Percentiles rank a stretch among this genome's conserved stretches.
Conservation (phyloP, 768 basidiomycete species). For the Rhodotorula graminis region DNA sequence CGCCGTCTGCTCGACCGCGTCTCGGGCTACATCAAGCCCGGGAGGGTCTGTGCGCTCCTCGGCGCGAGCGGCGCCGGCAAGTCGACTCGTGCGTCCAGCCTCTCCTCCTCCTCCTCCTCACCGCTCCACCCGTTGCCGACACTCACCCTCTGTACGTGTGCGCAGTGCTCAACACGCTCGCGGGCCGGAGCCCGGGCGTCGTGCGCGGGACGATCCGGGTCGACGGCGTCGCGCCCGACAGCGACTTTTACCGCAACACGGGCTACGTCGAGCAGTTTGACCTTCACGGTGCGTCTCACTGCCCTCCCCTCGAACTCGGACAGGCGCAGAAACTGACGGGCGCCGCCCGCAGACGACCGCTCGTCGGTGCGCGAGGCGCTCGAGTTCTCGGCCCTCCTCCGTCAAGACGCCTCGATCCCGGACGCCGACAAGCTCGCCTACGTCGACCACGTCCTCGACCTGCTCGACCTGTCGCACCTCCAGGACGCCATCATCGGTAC, state of each 20-base stretch:
- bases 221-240: conserved; percentile 47
- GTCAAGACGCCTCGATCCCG: conserved; percentile 48
- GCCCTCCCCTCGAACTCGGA: conserved; percentile 34
- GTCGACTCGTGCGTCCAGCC: conserved; percentile 38
- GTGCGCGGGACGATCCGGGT: conserved; percentile 51
- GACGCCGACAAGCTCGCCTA: conserved; percentile 49
- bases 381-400: conserved; percentile 49
- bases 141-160: not conserved
- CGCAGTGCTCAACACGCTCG: conserved; percentile 43
- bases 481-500: conserved; percentile 53
- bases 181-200: conserved; percentile 49
- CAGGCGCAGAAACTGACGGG: not conserved
- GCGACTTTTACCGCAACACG: conserved; percentile 50
- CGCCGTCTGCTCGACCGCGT: conserved; percentile 40
- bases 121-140: no score
- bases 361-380: conserved; percentile 52
- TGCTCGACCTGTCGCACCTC: conserved; percentile 50
- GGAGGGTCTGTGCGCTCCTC: conserved; percentile 50
- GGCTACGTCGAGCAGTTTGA: conserved; percentile 48
- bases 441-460: conserved; percentile 50
- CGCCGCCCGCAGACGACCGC: conserved; percentile 14
- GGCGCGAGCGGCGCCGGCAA: conserved; percentile 52
- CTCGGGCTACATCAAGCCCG: conserved; percentile 40
- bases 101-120: no score
- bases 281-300: conserved; percentile 45